A percentile compares a stretch with the other conserved stretches of the same genome.
Evolutionary conservation across 2,329 filamentous ascomycete genomes (phyloP).

Genomic region (Cadophora sp.): DNA sequence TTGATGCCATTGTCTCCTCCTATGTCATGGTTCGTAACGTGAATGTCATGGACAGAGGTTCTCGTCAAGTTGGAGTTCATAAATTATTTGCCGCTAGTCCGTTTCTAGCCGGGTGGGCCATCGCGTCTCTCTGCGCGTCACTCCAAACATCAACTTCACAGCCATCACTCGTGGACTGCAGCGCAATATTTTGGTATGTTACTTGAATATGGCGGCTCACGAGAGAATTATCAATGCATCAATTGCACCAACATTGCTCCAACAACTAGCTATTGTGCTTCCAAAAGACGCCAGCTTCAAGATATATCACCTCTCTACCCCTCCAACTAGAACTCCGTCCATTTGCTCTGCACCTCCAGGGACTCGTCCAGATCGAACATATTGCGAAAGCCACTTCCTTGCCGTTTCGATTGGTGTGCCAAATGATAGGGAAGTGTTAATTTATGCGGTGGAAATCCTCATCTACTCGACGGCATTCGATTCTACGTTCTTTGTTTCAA

Average conservation of each 20-base stretch:
- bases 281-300: slow-evolving; percentile 65
- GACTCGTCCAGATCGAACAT: slow-evolving; percentile 76
- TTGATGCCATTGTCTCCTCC: slow-evolving; percentile 53
- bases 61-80: slow-evolving; percentile 21
- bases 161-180: slow-evolving; percentile 26
- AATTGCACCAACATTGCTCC: slow-evolving; percentile 38
- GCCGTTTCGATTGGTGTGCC: slow-evolving; percentile 56
- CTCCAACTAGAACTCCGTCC: slow-evolving; percentile 74
- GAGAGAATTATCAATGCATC: slow-evolving; percentile 33
- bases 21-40: slow-evolving; percentile 6
- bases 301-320: slow-evolving; percentile 87
- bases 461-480: slow-evolving; percentile 83
- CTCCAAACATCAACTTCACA: slow-evolving; percentile 14
- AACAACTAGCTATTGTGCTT: slow-evolving; percentile 48
- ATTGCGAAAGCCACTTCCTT: slow-evolving; percentile 84
- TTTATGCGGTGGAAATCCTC: slow-evolving; percentile 86
- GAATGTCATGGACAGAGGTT: slow-evolving; percentile 1
- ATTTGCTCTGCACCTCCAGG: slow-evolving; percentile 82
- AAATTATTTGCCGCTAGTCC: slow-evolving; percentile 36
- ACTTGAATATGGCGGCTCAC: slow-evolving; percentile 42
- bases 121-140: slow-evolving; percentile 28
- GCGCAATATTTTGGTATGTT: slow-evolving; percentile 34
- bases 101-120: slow-evolving; percentile 21
- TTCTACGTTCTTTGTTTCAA: slow-evolving; percentile 92
- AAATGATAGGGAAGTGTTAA: slow-evolving; percentile 58